phyloP scores from a whole-genome alignment of 2,329 filamentous ascomycete species.

The Xylariaceae sp. region DNA sequence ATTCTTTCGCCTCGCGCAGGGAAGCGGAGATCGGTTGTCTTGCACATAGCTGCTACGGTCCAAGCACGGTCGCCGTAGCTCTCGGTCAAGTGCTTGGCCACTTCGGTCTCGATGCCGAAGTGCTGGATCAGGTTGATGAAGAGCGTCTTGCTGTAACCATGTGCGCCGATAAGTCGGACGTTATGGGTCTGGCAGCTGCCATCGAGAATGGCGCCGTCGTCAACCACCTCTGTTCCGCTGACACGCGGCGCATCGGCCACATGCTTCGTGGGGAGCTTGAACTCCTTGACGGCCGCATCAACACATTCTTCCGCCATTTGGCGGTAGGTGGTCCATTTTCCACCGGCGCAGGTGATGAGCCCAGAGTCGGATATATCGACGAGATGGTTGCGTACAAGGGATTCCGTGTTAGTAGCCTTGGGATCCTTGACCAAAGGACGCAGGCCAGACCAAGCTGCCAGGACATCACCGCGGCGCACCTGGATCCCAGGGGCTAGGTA shows the following conservation, averaged over 20 bases:
- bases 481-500: constrained; percentile 83
- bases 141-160: constrained; percentile 81
- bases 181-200: constrained; percentile 80
- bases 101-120: constrained; percentile 85
- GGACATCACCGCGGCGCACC: constrained; percentile 78
- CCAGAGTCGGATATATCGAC: constrained; percentile 76
- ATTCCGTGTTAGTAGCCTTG: constrained; percentile 79
- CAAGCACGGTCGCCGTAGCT: constrained; percentile 91
- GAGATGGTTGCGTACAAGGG: constrained; percentile 81
- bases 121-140: constrained; percentile 96
- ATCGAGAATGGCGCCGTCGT: constrained; percentile 61
- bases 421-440: constrained; percentile 82
- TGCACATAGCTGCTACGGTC: constrained; percentile 78
- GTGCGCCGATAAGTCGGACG: constrained; percentile 75
- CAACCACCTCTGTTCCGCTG: constrained; percentile 63
- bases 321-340: constrained; percentile 90
- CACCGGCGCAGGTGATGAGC: constrained; percentile 78
- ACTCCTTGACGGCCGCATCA: constrained; percentile 69
- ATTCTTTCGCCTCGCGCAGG: constrained; percentile 79
- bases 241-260: constrained; percentile 60
- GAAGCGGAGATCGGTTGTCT: constrained; percentile 72
- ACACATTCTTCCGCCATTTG: constrained; percentile 91
- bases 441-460: constrained; percentile 86
- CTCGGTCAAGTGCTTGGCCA: constrained; percentile 80
- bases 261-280: constrained; percentile 56